Base-by-base conservation (phyloP, 192 early-diverging fungal genomes). In the Diversispora eburnea region DNA sequence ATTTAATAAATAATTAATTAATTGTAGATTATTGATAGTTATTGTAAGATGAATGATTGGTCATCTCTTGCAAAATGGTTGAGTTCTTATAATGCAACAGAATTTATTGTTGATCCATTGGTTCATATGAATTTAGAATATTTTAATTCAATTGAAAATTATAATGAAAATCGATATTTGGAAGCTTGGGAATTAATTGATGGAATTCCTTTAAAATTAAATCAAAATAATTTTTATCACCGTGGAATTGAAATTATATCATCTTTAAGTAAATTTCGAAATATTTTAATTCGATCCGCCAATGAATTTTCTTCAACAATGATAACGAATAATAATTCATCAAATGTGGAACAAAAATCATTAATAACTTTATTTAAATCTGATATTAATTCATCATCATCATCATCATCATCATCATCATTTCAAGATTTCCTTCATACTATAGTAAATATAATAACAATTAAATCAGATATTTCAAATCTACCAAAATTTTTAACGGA, bases 51-150 rank as follows among this genome's bases (percentile, higher is more conserved):
- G 39, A 20, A 73, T 52, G 72, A 73, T 45, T 20, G 62, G 22
- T 41, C 55, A 19, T 73, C 72, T 41, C 49, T 73, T 4, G 51
- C 60, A n/a, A n/a, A 63, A 63, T 73, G 72, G 72, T 39, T 73
- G 19, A 8, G 43, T 56, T 3, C 0, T 19, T 19, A 63, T 52
- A 41, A 64, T 42, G 7, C 52, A 33, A 9, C 3, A 6, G 72
- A 61, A 61, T 54, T 2, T 15, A 73, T 52, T 0, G 2, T 63
- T 19, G 46, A 51, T 3, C 60, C 72, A 3, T 73, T 73, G 72
- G 8, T 13, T 8, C 22, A 63, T 10, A 20, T 25, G 15, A 73
- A 73, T 25, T 8, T 54, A 20, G 57, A 64, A 39, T 73, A 73
- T 63, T 63, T 73, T 15, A 43, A 62, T 8, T 45, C 58, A 17